Evolutionary conservation across 2,329 filamentous ascomycete species (phyloP), one percentile per base, ranked within the genome.

Genomic region (Penicillium freii): DNA sequence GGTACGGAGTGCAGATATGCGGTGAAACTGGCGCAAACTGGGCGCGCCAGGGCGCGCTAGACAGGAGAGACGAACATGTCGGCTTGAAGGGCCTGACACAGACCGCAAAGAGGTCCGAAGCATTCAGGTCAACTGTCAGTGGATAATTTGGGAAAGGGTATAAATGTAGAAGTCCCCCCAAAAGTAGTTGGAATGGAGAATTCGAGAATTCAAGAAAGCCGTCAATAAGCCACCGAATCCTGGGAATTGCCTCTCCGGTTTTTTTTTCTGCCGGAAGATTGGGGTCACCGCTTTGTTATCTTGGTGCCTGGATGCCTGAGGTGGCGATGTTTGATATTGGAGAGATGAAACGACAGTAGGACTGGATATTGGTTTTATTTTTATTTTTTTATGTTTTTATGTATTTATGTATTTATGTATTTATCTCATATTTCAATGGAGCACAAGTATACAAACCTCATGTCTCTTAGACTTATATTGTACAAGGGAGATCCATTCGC

Each of bases 21-120:
- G 63, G 54, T 70, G 68, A 38, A 71, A 70, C 58, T 63, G 65
- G 54, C 67, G 68, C 48, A 62, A 48, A 43, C 60, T 65, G 54
- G 55, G 66, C 62, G 62, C 63, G 56, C 57, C 59, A 6, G 29
- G 50, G 56, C 58, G 64, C n/a, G 65, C 62, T 61, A 71, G 54
- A 63, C 73, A 75, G 52, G 70, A 71, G 38, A 69, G 56, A 61
- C 72, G 76, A 58, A 74, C 66, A 72, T 75, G 67, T 44, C 66
- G 62, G 61, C 70, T 66, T 27, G 66, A 39, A 59, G 72, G 70
- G 64, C 70, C 70, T 71, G 68, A 64, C 57, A 69, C 65, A 69
- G 72, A 72, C 68, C 72, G 69, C 55, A 74, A 56, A 42, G 72
- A 73, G 52, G 65, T 63, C 58, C 71, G 71, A 62, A 76, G 70